Conservation (phyloP, 78 protist species). For the Dictyostelium capitatum region DNA sequence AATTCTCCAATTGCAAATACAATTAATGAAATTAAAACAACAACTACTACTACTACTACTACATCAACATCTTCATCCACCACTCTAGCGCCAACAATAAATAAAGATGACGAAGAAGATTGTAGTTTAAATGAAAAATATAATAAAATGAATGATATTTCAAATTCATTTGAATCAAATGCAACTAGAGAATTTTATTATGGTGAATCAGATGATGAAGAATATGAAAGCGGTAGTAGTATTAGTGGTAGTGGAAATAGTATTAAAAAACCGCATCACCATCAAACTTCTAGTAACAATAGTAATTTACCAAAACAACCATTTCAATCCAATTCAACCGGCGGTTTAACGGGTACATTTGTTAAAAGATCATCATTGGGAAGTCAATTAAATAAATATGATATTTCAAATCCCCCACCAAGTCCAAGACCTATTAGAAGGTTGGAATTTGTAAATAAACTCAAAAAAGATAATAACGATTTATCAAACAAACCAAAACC, state of each 20-base stretch:
- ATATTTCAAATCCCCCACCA: conserved; percentile 51
- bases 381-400: not conserved
- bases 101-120: not conserved
- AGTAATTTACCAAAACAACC: not conserved
- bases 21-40: not conserved
- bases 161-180: conserved; percentile 19
- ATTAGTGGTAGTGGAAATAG: not conserved
- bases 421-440: conserved; percentile 55
- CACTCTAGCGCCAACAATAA: not conserved
- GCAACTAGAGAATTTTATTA: not conserved
- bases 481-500: not conserved
- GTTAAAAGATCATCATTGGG: not conserved
- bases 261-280: not conserved
- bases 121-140: not conserved
- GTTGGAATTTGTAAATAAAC: conserved; percentile 3
- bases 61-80: not conserved
- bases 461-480: conserved; percentile 38
- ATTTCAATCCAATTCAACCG: not conserved
- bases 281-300: not conserved
- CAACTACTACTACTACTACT: not conserved
- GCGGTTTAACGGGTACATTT: not conserved
- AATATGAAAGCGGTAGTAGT: not conserved
- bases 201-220: not conserved
- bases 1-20: no score
- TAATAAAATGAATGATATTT: conserved; percentile 12